Evolutionary conservation across 179 eudicot species (phyloP).

Genomic region (Beta corolliflora): DNA sequence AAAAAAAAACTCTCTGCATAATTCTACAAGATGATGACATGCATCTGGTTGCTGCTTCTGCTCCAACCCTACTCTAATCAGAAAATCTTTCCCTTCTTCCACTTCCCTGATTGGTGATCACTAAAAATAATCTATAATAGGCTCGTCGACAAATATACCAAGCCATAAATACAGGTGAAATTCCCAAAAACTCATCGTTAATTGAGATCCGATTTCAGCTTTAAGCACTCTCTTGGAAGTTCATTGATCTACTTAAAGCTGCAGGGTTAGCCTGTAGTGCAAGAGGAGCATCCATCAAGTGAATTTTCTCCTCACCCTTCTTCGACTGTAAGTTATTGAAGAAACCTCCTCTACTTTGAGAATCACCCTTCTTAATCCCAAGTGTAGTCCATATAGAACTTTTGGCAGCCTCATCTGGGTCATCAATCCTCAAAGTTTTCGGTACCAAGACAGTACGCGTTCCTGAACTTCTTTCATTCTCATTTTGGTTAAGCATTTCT

Average conservation of each 20-base stretch:
- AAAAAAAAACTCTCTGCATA: constrained; percentile 11
- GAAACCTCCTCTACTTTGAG: constrained; percentile 45
- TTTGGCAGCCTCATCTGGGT: constrained; percentile 82
- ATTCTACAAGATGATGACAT: constrained; percentile 26
- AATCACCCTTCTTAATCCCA: constrained; percentile 65
- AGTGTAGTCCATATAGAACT: constrained; percentile 84
- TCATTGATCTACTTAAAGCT: constrained; percentile 66
- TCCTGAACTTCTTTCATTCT: constrained; percentile 28
- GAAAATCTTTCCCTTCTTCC: constrained; percentile 18
- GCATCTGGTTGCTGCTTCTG: constrained; percentile 16
- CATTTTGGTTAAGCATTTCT: constrained; percentile 32
- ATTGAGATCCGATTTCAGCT: constrained; percentile 1
- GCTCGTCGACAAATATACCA: constrained; percentile 25
- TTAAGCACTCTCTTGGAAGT: constrained; percentile 61
- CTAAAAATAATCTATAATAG: constrained; percentile 8
- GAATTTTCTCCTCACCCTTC: constrained; percentile 38
- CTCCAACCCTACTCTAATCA: constrained; percentile 25
- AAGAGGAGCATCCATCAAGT: constrained; percentile 28
- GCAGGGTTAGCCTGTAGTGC: constrained; percentile 69
- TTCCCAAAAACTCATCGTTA: constrained; percentile 9
- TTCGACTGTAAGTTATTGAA: constrained; percentile 61
- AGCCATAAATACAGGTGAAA: constrained; percentile 16
- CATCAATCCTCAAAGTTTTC: constrained; percentile 74
- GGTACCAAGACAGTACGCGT: constrained; percentile 55
- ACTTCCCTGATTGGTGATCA: constrained; percentile 1